Percentiles rank a stretch among this genome's conserved stretches.
Evolutionary conservation across 768 basidiomycete species (phyloP).

Genomic region (Calocybe cyanea): DNA sequence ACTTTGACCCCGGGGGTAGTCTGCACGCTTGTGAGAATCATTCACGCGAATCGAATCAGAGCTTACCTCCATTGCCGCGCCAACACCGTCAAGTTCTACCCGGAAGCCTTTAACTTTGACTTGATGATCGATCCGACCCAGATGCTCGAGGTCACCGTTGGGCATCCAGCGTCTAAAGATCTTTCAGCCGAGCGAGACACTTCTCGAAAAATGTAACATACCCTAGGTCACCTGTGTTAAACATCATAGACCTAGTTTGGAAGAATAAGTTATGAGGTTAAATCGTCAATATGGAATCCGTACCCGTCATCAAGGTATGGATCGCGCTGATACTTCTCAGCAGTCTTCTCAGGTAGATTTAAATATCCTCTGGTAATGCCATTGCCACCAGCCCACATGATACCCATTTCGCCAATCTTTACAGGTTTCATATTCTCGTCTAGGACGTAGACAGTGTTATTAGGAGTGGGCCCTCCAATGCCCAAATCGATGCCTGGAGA

Average conservation of each 20-base stretch:
- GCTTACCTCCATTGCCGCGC: slow-evolving; percentile 52
- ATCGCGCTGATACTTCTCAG: slow-evolving; percentile 45
- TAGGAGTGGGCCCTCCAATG: slow-evolving; percentile 48
- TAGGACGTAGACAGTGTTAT: slow-evolving; percentile 38
- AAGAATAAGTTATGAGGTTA: background rate
- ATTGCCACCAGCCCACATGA: slow-evolving; percentile 58
- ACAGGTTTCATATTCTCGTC: slow-evolving; percentile 34
- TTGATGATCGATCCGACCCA: slow-evolving; percentile 58
- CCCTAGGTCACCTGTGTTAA: slow-evolving; percentile 60
- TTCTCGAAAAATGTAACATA: slow-evolving; percentile 17
- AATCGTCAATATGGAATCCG: slow-evolving; percentile 13
- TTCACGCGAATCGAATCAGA: no score
- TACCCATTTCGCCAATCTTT: slow-evolving; percentile 32
- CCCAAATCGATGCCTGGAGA: slow-evolving; percentile 32
- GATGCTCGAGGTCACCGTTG: slow-evolving; percentile 52
- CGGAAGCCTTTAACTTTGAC: slow-evolving; percentile 66
- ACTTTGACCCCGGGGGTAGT: slow-evolving; percentile 26
- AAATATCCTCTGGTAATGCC: slow-evolving; percentile 55
- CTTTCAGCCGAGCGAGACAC: background rate
- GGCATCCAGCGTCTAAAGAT: slow-evolving; percentile 39
- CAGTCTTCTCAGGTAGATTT: slow-evolving; percentile 48
- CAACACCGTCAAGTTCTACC: slow-evolving; percentile 58
- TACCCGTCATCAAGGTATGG: slow-evolving; percentile 50
- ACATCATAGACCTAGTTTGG: slow-evolving; percentile 40
- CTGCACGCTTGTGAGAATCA: background rate